Conservation (phyloP, 2,329 filamentous ascomycete genomes). For the Phyllosticta ampelicida region DNA sequence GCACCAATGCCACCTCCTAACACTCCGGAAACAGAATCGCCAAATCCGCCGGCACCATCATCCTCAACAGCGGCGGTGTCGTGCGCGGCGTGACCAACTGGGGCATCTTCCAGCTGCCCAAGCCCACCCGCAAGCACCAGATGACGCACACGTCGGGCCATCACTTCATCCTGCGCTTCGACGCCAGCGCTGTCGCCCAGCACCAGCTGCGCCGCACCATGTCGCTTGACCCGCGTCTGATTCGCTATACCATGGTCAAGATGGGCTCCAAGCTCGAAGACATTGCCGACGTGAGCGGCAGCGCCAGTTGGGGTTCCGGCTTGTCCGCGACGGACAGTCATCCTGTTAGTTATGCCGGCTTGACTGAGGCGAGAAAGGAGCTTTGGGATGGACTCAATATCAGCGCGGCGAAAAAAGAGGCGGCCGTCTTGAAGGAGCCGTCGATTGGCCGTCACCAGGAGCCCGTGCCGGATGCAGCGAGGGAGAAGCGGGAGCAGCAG, state of each 20-base stretch:
- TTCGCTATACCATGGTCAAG: constrained; percentile 78
- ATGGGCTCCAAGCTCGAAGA: constrained; percentile 58
- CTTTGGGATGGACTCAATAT: neutral
- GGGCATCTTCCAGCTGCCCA: constrained; percentile 83
- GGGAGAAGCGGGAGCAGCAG: too few species aligned
- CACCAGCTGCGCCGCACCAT: constrained; percentile 64
- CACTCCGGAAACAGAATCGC: constrained; percentile 64
- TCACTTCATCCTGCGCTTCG: constrained; percentile 98
- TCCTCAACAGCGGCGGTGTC: constrained; percentile 77
- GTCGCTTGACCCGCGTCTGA: constrained; percentile 78
- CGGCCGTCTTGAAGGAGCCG: neutral
- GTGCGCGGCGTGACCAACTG: constrained; percentile 91
- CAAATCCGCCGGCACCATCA: constrained; percentile 67
- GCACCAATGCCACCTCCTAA: neutral
- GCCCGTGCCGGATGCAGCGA: too few species aligned
- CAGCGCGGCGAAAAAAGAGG: neutral
- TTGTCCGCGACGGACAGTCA: neutral
- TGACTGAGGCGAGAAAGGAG: neutral
- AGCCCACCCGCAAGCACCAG: constrained; percentile 68
- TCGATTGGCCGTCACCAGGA: neutral
- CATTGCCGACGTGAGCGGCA: constrained; percentile 46
- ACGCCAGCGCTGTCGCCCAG: constrained; percentile 62
- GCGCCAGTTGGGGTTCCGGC: constrained; percentile 7
- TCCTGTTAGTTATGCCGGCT: neutral
- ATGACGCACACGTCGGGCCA: constrained; percentile 74